Evolutionary conservation across 1,139 yeast genomes (phyloP).

Genomic region (Sugiyamaella grinbergsii): DNA sequence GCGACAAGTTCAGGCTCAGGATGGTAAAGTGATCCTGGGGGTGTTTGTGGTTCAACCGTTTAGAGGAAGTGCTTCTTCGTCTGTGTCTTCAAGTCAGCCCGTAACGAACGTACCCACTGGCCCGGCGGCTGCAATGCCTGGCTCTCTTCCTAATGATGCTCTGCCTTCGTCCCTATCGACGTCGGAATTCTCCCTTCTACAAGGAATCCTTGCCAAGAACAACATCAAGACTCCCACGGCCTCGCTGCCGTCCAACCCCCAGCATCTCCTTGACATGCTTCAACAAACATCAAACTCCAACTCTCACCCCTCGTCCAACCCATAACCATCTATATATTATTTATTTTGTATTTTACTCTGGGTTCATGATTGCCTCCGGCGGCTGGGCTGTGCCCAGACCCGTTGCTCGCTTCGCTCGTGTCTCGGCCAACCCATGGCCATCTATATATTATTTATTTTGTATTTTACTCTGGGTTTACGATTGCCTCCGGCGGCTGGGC

Average conservation of each 20-base stretch:
- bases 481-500: slow-evolving; percentile 18
- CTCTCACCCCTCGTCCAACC: neutral
- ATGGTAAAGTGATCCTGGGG: slow-evolving; percentile 26
- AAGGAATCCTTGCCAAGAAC: slow-evolving; percentile 30
- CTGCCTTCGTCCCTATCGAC: slow-evolving; percentile 14
- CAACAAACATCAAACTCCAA: slow-evolving; percentile 26
- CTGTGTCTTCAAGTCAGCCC: slow-evolving; percentile 19
- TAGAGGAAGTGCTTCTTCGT: slow-evolving; percentile 12
- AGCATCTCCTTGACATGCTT: slow-evolving; percentile 34
- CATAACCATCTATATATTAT: slow-evolving; percentile 9
- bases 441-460: slow-evolving; percentile 13
- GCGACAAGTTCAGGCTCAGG: slow-evolving; percentile 17
- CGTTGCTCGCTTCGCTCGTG: neutral
- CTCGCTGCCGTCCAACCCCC: slow-evolving; percentile 36
- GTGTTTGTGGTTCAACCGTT: slow-evolving; percentile 29
- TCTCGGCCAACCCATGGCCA: neutral
- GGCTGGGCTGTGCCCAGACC: slow-evolving; percentile 18
- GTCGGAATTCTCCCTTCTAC: slow-evolving; percentile 32
- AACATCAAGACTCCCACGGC: slow-evolving; percentile 24
- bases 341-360: slow-evolving; percentile 10
- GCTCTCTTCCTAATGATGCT: neutral
- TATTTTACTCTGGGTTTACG: slow-evolving; percentile 1
- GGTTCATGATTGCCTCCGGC: slow-evolving; percentile 19
- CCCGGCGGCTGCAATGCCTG: neutral
- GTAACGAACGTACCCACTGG: slow-evolving; percentile 12